A percentile compares a stretch with the other conserved stretches of the same genome.
These are phyloP conservation scores for Potentilla sterilis DNA, from an alignment of 306 rosid species.

Conservation along the genomic window DNA sequence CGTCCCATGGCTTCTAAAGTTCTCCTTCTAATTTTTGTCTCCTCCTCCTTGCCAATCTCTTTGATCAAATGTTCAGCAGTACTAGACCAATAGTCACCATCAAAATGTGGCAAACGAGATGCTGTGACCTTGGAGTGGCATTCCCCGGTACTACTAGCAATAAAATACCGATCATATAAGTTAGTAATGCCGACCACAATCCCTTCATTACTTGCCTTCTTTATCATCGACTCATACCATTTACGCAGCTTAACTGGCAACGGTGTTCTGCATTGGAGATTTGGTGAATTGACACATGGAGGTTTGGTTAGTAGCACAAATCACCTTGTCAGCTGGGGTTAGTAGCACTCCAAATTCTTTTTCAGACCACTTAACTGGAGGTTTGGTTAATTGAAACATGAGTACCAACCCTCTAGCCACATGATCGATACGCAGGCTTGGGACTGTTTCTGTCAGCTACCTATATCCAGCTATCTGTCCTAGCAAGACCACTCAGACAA, in stretches of 20 bases:
- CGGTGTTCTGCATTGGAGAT: conserved; percentile 53
- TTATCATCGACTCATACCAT: conserved; percentile 58
- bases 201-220: conserved; percentile 51
- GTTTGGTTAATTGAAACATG: no score
- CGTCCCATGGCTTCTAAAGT: conserved; percentile 54
- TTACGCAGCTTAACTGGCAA: conserved; percentile 45
- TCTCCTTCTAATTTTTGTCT: conserved; percentile 29
- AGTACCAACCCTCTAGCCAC: no score
- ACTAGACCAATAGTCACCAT: conserved; percentile 59
- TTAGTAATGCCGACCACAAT: conserved; percentile 47
- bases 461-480: no score
- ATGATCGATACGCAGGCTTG: no score
- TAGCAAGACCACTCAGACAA: no score
- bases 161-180: conserved; percentile 51
- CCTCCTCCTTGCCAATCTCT: conserved; percentile 30
- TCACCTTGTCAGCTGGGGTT: no score
- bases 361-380: no score
- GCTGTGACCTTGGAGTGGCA: conserved; percentile 45
- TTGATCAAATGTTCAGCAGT: conserved; percentile 37
- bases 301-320: no score
- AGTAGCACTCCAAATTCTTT: no score
- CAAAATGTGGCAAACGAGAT: conserved; percentile 65
- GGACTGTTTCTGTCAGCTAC: no score
- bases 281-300: no score
- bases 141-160: conserved; percentile 24